Evolutionary conservation across 2,329 filamentous ascomycete species (phyloP).

Genomic region (Claviceps arundinis): DNA sequence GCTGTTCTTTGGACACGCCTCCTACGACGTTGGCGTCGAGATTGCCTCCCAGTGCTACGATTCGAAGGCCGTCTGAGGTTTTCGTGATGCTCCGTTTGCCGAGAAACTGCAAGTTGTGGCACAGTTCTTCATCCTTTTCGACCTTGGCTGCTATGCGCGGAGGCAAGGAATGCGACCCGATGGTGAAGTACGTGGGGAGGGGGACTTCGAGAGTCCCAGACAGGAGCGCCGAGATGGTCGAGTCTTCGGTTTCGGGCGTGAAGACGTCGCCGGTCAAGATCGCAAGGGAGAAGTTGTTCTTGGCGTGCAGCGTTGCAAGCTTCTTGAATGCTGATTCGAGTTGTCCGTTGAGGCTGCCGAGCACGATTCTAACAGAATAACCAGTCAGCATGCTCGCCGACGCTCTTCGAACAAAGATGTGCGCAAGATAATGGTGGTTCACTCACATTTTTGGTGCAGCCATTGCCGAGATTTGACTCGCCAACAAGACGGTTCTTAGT

Average conservation of each 20-base stretch:
- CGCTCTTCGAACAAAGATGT: not conserved
- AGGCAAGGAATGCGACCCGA: slow-evolving; percentile 64
- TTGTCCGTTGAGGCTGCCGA: slow-evolving; percentile 73
- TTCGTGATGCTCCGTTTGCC: slow-evolving; percentile 80
- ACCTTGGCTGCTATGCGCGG: slow-evolving; percentile 57
- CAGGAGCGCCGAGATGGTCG: slow-evolving; percentile 50
- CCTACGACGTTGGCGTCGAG: slow-evolving; percentile 48
- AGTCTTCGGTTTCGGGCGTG: slow-evolving; percentile 42
- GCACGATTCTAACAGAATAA: slow-evolving; percentile 47
- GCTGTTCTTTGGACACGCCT: slow-evolving; percentile 56
- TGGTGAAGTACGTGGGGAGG: slow-evolving; percentile 80
- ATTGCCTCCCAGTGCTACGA: slow-evolving; percentile 72
- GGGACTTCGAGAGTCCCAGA: slow-evolving; percentile 60
- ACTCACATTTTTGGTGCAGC: slow-evolving; percentile 36
- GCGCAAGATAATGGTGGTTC: no score
- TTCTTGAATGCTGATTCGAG: slow-evolving; percentile 67
- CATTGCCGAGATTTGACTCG: slow-evolving; percentile 19
- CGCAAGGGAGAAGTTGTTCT: slow-evolving; percentile 79
- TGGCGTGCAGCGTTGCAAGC: slow-evolving; percentile 64
- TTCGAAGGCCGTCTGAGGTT: slow-evolving; percentile 76
- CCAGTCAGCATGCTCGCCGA: not conserved
- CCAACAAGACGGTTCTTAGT: not conserved
- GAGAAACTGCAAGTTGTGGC: slow-evolving; percentile 81
- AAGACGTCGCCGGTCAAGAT: slow-evolving; percentile 81
- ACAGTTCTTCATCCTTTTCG: slow-evolving; percentile 60